phyloP scores from a whole-genome alignment of 2,329 filamentous ascomycete genomes.

The Apiospora koreana region DNA sequence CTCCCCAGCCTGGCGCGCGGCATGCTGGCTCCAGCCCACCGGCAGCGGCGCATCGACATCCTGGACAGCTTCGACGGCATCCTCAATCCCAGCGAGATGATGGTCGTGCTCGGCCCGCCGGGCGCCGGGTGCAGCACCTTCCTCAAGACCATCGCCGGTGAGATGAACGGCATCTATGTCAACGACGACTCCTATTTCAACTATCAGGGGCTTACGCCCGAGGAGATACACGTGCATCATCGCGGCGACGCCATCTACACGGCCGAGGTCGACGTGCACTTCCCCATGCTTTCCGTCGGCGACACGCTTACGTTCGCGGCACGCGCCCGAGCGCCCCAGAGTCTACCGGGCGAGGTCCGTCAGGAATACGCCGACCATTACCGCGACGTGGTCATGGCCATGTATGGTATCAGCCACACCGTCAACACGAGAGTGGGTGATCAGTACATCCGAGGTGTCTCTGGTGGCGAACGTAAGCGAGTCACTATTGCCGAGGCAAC shows the following conservation, averaged over 20 bases:
- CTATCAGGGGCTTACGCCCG: constrained; percentile 60
- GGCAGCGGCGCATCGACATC: not conserved
- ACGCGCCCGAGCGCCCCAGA: constrained; percentile 66
- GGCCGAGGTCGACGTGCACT: constrained; percentile 44
- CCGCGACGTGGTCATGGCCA: constrained; percentile 66
- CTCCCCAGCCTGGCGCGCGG: not conserved
- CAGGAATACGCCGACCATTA: constrained; percentile 62
- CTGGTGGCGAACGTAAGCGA: constrained; percentile 74
- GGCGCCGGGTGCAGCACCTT: constrained; percentile 53
- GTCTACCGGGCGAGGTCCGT: constrained; percentile 63
- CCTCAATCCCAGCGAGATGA: constrained; percentile 57
- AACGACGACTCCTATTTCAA: constrained; percentile 46
- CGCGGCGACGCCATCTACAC: constrained; percentile 51
- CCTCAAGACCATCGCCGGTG: constrained; percentile 47
- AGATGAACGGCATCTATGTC: constrained; percentile 18
- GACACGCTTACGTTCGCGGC: constrained; percentile 75
- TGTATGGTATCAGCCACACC: constrained; percentile 73
- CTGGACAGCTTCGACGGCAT: constrained; percentile 66
- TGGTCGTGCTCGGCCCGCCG: constrained; percentile 49
- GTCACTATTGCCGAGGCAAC: constrained; percentile 81
- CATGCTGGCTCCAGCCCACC: not conserved
- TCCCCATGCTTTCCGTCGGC: constrained; percentile 73
- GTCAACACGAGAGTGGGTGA: constrained; percentile 74
- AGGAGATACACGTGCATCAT: constrained; percentile 59
- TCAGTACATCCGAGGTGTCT: constrained; percentile 71